Percentiles rank a stretch among this genome's conserved stretches.
These are phyloP conservation scores for Hypoxylon sp. DNA, from an alignment of 2,329 filamentous ascomycete species.

Conservation along the genomic window DNA sequence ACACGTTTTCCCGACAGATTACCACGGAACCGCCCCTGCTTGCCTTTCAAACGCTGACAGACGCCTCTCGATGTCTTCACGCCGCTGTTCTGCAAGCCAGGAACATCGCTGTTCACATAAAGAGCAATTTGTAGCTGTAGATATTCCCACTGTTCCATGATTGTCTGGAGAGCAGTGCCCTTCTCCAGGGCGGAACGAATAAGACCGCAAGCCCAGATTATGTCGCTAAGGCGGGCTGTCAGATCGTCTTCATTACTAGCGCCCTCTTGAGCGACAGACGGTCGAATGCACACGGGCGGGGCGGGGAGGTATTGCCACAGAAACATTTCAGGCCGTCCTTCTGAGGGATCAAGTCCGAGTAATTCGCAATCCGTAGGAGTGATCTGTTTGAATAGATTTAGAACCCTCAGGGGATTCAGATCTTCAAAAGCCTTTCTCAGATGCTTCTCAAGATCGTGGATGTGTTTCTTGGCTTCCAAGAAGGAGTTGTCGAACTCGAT, in stretches of 20 bases:
- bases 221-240: conserved; percentile 96
- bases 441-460: conserved; percentile 90
- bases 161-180: conserved; percentile 86
- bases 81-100: conserved; percentile 89
- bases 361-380: conserved; percentile 89
- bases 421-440: conserved; percentile 94
- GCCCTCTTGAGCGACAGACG: conserved; percentile 92
- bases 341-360: conserved; percentile 86
- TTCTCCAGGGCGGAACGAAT: conserved; percentile 86
- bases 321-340: conserved; percentile 95
- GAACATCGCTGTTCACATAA: conserved; percentile 97
- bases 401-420: conserved; percentile 86
- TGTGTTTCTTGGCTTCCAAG: conserved; percentile 80
- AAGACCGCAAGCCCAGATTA: conserved; percentile 90
- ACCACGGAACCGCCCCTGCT: conserved; percentile 96
- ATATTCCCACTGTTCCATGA: conserved; percentile 99
- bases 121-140: conserved; percentile 95
- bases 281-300: conserved; percentile 92
- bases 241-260: conserved; percentile 97
- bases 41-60: conserved; percentile 95
- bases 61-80: conserved; percentile 93
- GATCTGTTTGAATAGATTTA: conserved; percentile 93
- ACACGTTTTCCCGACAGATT: conserved; percentile 98
- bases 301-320: conserved; percentile 97
- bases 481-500: conserved; percentile 89